phyloP scores from a whole-genome alignment of 177 flowering plant species.

The Tripterygium wilfordii region DNA sequence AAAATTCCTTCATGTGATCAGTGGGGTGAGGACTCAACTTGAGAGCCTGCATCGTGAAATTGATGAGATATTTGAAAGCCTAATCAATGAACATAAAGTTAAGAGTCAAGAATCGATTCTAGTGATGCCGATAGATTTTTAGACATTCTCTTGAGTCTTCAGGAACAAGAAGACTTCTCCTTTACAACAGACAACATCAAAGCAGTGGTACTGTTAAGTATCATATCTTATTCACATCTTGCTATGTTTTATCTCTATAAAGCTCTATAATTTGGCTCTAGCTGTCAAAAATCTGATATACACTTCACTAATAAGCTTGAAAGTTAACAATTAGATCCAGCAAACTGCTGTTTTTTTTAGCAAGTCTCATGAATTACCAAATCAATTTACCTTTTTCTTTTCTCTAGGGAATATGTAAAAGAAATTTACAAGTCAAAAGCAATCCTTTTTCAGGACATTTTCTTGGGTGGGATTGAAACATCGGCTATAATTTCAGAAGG shows the following conservation, averaged over 20 bases:
- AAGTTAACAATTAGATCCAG: too few species aligned
- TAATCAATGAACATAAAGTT: slow-evolving; percentile 23
- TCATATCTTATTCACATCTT: not conserved
- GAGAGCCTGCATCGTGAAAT: slow-evolving; percentile 14
- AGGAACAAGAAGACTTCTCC: slow-evolving; percentile 6
- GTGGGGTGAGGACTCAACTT: slow-evolving; percentile 15
- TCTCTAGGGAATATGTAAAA: too few species aligned
- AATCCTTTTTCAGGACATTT: slow-evolving; percentile 14
- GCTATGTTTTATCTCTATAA: not conserved
- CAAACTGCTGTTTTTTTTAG: too few species aligned
- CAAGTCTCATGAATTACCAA: too few species aligned
- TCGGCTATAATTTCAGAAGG: slow-evolving; percentile 34
- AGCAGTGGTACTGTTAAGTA: slow-evolving; percentile 18
- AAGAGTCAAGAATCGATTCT: not conserved
- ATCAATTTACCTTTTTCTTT: too few species aligned
- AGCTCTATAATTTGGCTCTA: too few species aligned
- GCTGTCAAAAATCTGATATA: too few species aligned
- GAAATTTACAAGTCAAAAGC: too few species aligned
- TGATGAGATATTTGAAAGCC: slow-evolving; percentile 17
- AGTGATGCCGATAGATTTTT: slow-evolving; percentile 22
- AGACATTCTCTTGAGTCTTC: slow-evolving; percentile 25
- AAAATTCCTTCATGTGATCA: slow-evolving; percentile 5
- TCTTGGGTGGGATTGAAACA: slow-evolving; percentile 29
- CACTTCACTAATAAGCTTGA: too few species aligned
- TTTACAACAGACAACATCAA: slow-evolving; percentile 17